A percentile compares a stretch with the other conserved stretches of the same genome.
These are phyloP conservation scores for Mycena epipterygia DNA, from an alignment of 768 basidiomycete genomes.

Conservation along the genomic window DNA sequence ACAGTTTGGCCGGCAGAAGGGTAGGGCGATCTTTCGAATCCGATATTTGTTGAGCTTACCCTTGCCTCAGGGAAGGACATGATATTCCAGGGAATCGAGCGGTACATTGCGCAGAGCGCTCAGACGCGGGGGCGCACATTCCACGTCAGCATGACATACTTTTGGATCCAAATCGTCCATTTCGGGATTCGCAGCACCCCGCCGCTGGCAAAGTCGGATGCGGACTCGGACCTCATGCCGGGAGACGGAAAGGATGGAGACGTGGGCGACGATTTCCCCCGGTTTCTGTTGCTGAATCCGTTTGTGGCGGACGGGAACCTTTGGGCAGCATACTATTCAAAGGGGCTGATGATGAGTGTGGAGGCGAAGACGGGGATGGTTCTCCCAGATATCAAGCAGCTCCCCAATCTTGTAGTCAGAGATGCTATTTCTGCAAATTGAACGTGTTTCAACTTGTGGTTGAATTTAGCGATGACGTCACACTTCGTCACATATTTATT, in stretches of 20 bases:
- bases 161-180: constrained; percentile 65
- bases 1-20: constrained; percentile 58
- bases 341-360: constrained; percentile 57
- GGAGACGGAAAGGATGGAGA: not conserved
- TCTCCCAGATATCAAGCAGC: constrained; percentile 58
- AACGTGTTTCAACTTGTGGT: too few relatives aligned
- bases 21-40: constrained; percentile 35
- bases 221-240: not conserved
- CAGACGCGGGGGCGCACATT: constrained; percentile 57
- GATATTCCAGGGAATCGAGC: constrained; percentile 58
- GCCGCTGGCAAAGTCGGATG: not conserved
- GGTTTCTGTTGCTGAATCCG: constrained; percentile 57
- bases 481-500: too few relatives aligned
- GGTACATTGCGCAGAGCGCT: constrained; percentile 55
- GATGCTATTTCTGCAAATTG: constrained; percentile 13
- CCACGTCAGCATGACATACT: constrained; percentile 64
- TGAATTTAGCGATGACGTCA: too few relatives aligned
- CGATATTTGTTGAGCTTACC: not conserved
- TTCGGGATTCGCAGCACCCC: constrained; percentile 55
- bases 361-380: constrained; percentile 57
- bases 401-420: constrained; percentile 53
- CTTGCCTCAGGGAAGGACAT: constrained; percentile 55
- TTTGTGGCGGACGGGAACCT: constrained; percentile 56
- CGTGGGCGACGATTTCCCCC: constrained; percentile 44
- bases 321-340: constrained; percentile 59